Evolutionary conservation across 768 basidiomycete genomes (phyloP).

Genomic region (Termitomyces sp.): DNA sequence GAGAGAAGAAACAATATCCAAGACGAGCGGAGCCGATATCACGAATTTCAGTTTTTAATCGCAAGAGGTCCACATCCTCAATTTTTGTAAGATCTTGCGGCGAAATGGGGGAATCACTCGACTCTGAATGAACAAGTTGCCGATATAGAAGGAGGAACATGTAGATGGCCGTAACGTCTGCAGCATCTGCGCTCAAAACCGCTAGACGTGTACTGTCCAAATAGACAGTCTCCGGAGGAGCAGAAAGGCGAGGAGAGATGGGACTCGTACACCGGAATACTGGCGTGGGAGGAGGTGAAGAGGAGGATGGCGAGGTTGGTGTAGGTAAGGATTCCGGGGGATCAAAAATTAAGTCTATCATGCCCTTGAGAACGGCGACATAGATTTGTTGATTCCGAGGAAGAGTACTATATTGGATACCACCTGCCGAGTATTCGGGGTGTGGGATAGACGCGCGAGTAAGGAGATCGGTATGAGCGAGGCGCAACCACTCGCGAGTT

Average conservation of each 20-base stretch:
- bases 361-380: constrained; percentile 51
- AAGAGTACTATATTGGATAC: constrained; percentile 40
- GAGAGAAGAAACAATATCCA: constrained; percentile 51
- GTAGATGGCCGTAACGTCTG: constrained; percentile 71
- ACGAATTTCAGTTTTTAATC: constrained; percentile 72
- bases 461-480: constrained; percentile 45
- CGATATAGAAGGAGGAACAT: constrained; percentile 81
- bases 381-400: constrained; percentile 54
- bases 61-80: constrained; percentile 50
- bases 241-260: constrained; percentile 30
- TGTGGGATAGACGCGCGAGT: constrained; percentile 38
- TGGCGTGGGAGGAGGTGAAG: constrained; percentile 25
- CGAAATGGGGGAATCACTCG: constrained; percentile 25
- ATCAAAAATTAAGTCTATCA: constrained; percentile 64
- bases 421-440: constrained; percentile 37
- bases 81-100: constrained; percentile 32
- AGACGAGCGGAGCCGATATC: constrained; percentile 62
- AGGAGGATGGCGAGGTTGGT: constrained; percentile 27
- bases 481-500: constrained; percentile 64
- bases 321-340: constrained; percentile 33
- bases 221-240: constrained; percentile 75
- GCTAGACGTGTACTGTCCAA: constrained; percentile 72
- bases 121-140: constrained; percentile 58
- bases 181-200: constrained; percentile 64
- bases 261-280: constrained; percentile 22